Percentiles rank a stretch among this genome's conserved stretches.
Evolutionary conservation across 306 rosid species (phyloP).

Genomic region (Castanea crenata): DNA sequence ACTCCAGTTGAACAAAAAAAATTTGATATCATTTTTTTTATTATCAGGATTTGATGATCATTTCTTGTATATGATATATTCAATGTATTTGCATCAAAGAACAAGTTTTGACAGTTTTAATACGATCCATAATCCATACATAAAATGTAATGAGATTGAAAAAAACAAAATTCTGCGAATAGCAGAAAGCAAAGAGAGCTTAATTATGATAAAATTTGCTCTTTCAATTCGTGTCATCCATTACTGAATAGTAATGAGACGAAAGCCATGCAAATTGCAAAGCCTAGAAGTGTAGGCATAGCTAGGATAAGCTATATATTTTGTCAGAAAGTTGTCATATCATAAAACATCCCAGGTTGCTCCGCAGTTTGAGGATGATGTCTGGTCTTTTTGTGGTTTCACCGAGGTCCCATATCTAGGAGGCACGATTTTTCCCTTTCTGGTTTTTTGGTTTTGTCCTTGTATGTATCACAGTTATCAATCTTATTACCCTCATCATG

Average conservation of each 20-base stretch:
- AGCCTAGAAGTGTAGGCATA: no score
- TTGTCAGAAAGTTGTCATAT: slow-evolving; percentile 18
- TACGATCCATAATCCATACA: no score
- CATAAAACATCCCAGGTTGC: neutral
- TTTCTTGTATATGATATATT: no score
- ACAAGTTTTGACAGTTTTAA: no score
- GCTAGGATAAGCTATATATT: neutral
- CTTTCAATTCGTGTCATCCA: neutral
- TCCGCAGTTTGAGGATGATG: slow-evolving; percentile 37
- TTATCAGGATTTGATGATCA: no score
- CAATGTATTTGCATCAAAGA: no score
- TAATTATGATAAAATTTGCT: neutral
- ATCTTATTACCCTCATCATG: neutral
- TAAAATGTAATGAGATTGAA: no score
- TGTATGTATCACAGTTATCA: neutral
- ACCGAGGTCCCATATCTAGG: slow-evolving; percentile 14
- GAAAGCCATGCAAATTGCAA: neutral
- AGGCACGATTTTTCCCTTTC: neutral
- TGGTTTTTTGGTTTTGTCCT: neutral
- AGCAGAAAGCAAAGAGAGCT: no score
- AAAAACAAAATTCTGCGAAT: no score
- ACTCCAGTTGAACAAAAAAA: no score
- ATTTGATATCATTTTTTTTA: no score
- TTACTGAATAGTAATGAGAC: no score
- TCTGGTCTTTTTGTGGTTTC: slow-evolving; percentile 6